Percentiles rank a stretch among this genome's conserved stretches.
phyloP scores from a whole-genome alignment of 306 rosid genomes.

The Oemleria cerasiformis region DNA sequence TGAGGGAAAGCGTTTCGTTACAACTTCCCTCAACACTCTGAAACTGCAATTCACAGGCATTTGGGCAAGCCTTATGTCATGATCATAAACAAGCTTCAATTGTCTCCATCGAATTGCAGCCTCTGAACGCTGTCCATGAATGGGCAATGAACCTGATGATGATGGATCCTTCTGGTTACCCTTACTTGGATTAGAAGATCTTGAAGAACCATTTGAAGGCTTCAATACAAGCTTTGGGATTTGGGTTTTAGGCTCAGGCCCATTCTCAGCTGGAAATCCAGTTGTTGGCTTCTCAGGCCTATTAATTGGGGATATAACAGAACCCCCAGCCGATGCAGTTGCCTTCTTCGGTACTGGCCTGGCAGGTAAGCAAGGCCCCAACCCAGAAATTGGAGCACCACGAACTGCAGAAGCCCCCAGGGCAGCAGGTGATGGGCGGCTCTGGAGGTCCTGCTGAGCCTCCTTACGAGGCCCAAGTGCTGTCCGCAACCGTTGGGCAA shows the following conservation, averaged over 20 bases:
- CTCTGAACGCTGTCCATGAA: constrained; percentile 32
- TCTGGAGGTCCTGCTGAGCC: constrained; percentile 92
- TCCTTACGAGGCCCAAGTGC: constrained; percentile 81
- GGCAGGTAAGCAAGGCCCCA: constrained; percentile 82
- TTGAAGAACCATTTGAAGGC: constrained; percentile 61
- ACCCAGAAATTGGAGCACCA: constrained; percentile 85
- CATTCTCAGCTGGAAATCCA: constrained; percentile 51
- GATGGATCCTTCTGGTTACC: constrained; percentile 44
- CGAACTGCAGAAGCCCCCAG: constrained; percentile 96
- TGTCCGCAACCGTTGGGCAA: constrained; percentile 66
- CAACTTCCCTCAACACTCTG: constrained; percentile 63
- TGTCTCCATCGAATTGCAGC: constrained; percentile 56
- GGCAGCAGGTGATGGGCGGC: constrained; percentile 99
- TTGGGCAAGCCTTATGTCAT: constrained; percentile 90
- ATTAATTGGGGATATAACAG: constrained; percentile 35
- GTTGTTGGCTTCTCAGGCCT: constrained; percentile 58
- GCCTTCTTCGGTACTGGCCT: constrained; percentile 67
- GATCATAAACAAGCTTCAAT: constrained; percentile 68
- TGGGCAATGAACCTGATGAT: constrained; percentile 23
- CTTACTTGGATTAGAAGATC: constrained; percentile 28
- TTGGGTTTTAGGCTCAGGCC: constrained; percentile 50
- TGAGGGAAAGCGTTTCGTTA: constrained; percentile 78
- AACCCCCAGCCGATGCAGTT: constrained; percentile 31
- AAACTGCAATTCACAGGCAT: constrained; percentile 64
- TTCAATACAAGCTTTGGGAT: constrained; percentile 59